Evolutionary conservation across 768 basidiomycete species (phyloP), one percentile per base, ranked within the genome.

Genomic region (Pleurotus tuber-regium): DNA sequence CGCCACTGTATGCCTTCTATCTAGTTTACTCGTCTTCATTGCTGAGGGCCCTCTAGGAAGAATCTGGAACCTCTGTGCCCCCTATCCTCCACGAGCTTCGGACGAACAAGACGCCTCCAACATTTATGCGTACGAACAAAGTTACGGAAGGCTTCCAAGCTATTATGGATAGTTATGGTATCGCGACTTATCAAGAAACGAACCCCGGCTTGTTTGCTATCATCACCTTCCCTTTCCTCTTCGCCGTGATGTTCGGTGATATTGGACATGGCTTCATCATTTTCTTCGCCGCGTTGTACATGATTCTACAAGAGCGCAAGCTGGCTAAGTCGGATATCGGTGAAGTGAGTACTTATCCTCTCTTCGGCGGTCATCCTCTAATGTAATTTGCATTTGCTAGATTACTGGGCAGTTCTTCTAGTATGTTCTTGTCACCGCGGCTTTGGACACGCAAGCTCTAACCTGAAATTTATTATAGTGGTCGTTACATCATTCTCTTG

Each of bases 221-320:
- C 58, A 74, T 89, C 59, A 97, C 94, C 1, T 97, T 97, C 83
- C 97, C 97, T 0, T 98, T 99, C 83, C 70, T 99, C 58, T 99
- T 98, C 61, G 96, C 93, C 4, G 92, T 99, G 72, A 99, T 99
- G 97, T 99, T 99, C 65, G 97, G 97, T 61, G 97, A 99, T 69
- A 90, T 98, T 63, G 97, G 97, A 2, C 97, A 99, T 70, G 97
- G 93, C 25, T 73, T 82, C 54, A 84, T 98, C 62, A 88, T 91
- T 60, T 78, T 89, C 56, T 62, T 78, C 35, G 82, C 86, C 14
- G 96, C 92, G 2, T 52, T 86, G 1, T 84, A 80, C 53, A 93
- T 98, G 91, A 92, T 98, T 63, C 50, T 87, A 50, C 74, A 79
- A n/a, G 97, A 99, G 71, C 83, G 79, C 68, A 85, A 80, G 62